Percentiles rank a stretch among this genome's conserved stretches.
Evolutionary conservation across 306 rosid genomes (phyloP).

Genomic region (Alnus glutinosa): DNA sequence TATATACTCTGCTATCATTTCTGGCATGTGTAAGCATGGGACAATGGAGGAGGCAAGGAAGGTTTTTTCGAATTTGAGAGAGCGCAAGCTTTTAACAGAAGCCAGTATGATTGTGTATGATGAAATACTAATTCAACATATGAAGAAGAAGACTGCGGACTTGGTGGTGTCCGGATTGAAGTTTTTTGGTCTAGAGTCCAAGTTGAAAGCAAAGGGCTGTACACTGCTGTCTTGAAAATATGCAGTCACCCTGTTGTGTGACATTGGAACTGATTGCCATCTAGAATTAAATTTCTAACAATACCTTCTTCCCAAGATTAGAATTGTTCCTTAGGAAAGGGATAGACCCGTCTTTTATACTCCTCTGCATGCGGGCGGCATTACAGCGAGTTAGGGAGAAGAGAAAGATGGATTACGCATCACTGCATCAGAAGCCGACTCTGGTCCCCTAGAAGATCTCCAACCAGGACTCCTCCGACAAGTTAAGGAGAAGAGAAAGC

Average conservation of each 20-base stretch:
- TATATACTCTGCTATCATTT: conserved; percentile 58
- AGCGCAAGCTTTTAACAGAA: conserved; percentile 57
- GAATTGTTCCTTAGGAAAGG: neutral
- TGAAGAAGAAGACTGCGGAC: conserved; percentile 82
- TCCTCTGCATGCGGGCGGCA: neutral
- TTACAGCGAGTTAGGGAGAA: neutral
- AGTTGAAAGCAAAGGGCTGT: conserved; percentile 71
- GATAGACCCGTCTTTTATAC: neutral
- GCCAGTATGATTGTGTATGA: conserved; percentile 65
- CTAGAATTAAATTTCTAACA: too few relatives aligned
- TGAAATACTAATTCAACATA: conserved; percentile 76
- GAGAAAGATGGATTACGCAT: too few relatives aligned
- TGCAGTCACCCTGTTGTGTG: neutral
- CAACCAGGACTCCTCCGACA: too few relatives aligned
- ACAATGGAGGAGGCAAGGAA: conserved; percentile 83
- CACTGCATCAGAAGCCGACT: too few relatives aligned
- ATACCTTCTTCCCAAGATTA: neutral
- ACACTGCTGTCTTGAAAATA: conserved; percentile 48
- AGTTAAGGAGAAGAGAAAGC: too few relatives aligned
- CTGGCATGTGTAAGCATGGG: conserved; percentile 77
- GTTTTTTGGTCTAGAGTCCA: conserved; percentile 79
- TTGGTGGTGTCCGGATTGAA: conserved; percentile 73
- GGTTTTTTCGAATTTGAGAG: conserved; percentile 58
- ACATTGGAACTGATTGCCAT: too few relatives aligned
- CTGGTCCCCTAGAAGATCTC: too few relatives aligned